These are phyloP conservation scores for Aspergillus uvarum DNA, from an alignment of 2,329 filamentous ascomycete genomes.

Conservation along the genomic window DNA sequence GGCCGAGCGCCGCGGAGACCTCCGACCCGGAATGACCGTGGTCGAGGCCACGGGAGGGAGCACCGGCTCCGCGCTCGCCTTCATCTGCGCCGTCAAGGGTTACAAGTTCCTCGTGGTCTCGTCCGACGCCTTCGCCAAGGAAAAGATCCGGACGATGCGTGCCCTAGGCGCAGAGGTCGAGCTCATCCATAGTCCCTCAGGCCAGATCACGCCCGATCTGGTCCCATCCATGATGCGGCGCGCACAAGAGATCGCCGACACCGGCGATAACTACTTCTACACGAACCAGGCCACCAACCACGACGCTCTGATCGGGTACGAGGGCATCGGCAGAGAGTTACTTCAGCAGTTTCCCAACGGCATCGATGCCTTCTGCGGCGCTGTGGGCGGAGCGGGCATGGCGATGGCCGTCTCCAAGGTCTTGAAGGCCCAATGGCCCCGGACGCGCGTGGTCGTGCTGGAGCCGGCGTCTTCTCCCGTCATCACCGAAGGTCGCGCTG, in stretches of 20 bases:
- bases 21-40: constrained; percentile 86
- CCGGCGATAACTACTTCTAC: constrained; percentile 2
- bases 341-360: constrained; percentile 10
- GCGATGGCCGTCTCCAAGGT: constrained; percentile 14
- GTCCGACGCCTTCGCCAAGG: constrained; percentile 14
- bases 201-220: constrained; percentile 9
- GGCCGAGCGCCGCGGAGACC: constrained; percentile 78
- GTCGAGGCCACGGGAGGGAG: constrained; percentile 94
- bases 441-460: constrained; percentile 7
- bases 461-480: constrained; percentile 16
- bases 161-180: constrained; percentile 15
- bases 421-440: constrained; percentile 2
- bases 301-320: constrained; percentile 15
- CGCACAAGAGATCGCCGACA: constrained; percentile 3
- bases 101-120: constrained; percentile 15
- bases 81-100: constrained; percentile 16
- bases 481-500: constrained; percentile 27
- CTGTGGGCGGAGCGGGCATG: constrained; percentile 16
- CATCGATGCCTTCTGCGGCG: constrained; percentile 19
- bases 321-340: constrained; percentile 11
- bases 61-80: constrained; percentile 48
- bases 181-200: constrained; percentile 11
- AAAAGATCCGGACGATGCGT: constrained; percentile 15
- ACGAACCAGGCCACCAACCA: constrained; percentile 16
- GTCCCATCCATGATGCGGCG: constrained; percentile 11